A percentile compares a stretch with the other conserved stretches of the same genome.
Evolutionary conservation across 1,284 basidiomycete species (phyloP).

Genomic region (Ganoderma resinaceum): DNA sequence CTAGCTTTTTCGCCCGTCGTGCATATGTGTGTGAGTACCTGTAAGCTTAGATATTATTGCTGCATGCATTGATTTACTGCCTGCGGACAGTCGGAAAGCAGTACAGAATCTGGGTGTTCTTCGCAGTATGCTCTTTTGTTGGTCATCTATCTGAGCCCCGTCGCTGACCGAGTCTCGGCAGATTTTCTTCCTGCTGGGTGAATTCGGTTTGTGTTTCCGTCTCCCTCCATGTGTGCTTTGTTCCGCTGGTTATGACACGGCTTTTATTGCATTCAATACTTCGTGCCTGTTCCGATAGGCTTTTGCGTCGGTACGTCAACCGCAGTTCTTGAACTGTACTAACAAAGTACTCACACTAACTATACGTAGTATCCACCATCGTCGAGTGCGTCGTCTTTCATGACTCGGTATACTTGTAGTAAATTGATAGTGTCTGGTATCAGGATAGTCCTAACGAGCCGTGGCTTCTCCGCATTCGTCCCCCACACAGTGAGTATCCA

Average conservation of each 20-base stretch:
- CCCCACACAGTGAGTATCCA: neutral
- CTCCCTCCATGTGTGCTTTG: neutral
- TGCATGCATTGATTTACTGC: neutral
- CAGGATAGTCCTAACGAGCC: neutral
- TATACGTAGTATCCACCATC: neutral
- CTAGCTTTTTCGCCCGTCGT: neutral
- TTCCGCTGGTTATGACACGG: neutral
- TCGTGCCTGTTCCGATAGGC: neutral
- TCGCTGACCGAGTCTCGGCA: neutral
- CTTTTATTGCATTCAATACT: neutral
- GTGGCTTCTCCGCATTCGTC: neutral
- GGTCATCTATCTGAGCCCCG: neutral
- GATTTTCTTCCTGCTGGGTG: neutral
- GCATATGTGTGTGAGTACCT: neutral
- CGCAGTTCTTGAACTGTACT: neutral
- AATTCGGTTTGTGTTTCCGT: neutral
- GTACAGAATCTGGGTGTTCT: neutral
- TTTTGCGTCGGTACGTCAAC: neutral
- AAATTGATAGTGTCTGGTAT: neutral
- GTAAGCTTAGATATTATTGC: neutral
- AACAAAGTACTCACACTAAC: neutral
- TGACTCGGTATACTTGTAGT: neutral
- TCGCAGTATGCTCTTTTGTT: neutral
- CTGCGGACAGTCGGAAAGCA: neutral
- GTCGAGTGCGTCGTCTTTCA: neutral